Conservation (phyloP, 305 asterid genomes). For the Fraxinus greggii region DNA sequence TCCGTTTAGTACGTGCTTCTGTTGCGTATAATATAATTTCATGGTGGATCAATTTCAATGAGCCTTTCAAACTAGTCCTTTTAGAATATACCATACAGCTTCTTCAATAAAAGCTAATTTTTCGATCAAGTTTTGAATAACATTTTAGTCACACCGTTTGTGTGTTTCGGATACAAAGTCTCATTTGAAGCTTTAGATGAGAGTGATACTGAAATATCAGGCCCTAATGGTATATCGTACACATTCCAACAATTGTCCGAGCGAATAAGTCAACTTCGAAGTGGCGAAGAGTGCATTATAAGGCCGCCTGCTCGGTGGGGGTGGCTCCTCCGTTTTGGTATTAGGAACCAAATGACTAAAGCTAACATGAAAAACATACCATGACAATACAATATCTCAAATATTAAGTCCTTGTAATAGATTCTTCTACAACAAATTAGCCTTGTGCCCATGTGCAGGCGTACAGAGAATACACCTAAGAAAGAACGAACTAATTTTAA, state of each 20-base stretch:
- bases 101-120: not conserved
- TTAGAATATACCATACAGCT: not conserved
- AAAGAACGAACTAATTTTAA: slow-evolving; percentile 26
- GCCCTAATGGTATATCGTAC: not conserved
- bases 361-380: not conserved
- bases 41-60: not conserved
- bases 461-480: slow-evolving; percentile 18
- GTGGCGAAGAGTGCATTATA: not conserved
- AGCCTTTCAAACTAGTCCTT: too few species aligned
- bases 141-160: not conserved
- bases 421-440: slow-evolving; percentile 25
- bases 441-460: slow-evolving; percentile 9
- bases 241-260: not conserved
- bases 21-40: not conserved
- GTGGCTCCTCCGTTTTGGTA: not conserved
- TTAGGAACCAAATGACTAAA: not conserved
- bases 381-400: not conserved
- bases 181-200: not conserved
- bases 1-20: slow-evolving; percentile 4
- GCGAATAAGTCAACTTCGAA: not conserved
- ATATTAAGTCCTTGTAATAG: not conserved
- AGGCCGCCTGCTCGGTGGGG: not conserved
- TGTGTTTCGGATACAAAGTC: not conserved
- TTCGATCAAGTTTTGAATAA: not conserved
- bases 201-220: not conserved